Evolutionary conservation across 805 yeast genomes (phyloP).

Genomic region (Hanseniaspora vineae): DNA sequence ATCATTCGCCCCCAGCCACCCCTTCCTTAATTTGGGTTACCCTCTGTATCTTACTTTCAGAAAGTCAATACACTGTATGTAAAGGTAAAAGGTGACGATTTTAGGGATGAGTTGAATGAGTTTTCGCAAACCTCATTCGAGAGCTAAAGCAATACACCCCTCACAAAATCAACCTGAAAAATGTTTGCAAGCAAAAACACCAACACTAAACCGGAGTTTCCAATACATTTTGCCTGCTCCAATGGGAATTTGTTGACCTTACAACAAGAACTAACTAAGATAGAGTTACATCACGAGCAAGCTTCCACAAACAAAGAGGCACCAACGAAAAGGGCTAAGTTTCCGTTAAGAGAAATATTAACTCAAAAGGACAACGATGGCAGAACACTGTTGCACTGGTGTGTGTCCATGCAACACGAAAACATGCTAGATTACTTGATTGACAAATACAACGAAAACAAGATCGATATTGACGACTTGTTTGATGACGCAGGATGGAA

Average conservation of each 20-base stretch:
- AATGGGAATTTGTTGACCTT: constrained; percentile 44
- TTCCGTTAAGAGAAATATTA: constrained; percentile 33
- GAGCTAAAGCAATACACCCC: too few species aligned
- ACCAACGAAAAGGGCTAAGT: not conserved
- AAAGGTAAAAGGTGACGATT: too few species aligned
- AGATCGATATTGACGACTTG: constrained; percentile 52
- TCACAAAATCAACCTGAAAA: too few species aligned
- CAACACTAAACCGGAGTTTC: not conserved
- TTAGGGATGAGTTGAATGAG: too few species aligned
- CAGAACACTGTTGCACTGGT: constrained; percentile 83
- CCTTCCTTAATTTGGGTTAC: too few species aligned
- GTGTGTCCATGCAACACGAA: constrained; percentile 48
- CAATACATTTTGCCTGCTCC: constrained; percentile 53
- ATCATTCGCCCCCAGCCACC: too few species aligned
- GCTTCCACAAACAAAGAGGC: not conserved
- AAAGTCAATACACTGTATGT: too few species aligned
- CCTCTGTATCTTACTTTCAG: too few species aligned
- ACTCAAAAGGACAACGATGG: constrained; percentile 50
- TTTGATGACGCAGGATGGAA: constrained; percentile 80
- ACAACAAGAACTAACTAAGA: constrained; percentile 33
- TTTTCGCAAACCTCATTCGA: too few species aligned
- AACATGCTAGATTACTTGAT: constrained; percentile 36
- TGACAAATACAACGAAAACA: constrained; percentile 17
- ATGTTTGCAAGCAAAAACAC: not conserved
- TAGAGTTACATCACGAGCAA: not conserved